phyloP scores from a whole-genome alignment of 805 yeast genomes.

The Jamesozyma spencerorum region DNA sequence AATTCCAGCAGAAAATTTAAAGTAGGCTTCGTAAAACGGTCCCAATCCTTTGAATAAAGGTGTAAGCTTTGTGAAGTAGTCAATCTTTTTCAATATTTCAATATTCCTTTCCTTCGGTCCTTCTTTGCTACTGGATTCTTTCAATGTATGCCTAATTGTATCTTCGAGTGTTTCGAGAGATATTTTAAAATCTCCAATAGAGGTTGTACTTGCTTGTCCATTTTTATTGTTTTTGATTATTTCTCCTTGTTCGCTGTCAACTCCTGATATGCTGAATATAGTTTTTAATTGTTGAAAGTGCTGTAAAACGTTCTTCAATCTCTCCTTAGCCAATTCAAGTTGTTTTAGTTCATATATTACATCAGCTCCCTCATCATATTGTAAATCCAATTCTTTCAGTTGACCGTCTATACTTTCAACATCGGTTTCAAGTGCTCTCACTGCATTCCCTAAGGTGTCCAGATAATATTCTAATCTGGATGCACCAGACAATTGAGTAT shows the following conservation, averaged over 20 bases:
- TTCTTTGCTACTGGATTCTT: slow-evolving; percentile 21
- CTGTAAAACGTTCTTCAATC: slow-evolving; percentile 38
- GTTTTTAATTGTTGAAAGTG: slow-evolving; percentile 39
- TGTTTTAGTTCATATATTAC: slow-evolving; percentile 32
- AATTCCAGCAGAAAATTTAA: slow-evolving; percentile 39
- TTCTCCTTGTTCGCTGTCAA: not conserved
- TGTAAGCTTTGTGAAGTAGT: slow-evolving; percentile 38
- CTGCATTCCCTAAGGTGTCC: slow-evolving; percentile 50
- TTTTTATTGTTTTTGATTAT: slow-evolving; percentile 1
- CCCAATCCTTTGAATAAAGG: slow-evolving; percentile 47
- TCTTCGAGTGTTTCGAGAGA: slow-evolving; percentile 40
- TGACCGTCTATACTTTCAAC: slow-evolving; percentile 28
- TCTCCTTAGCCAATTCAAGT: slow-evolving; percentile 37
- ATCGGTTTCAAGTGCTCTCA: slow-evolving; percentile 46
- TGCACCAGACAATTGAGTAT: slow-evolving; percentile 30
- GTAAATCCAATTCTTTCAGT: slow-evolving; percentile 18
- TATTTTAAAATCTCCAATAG: slow-evolving; percentile 28
- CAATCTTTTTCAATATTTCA: slow-evolving; percentile 36
- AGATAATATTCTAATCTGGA: slow-evolving; percentile 59
- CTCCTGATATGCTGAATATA: slow-evolving; percentile 27
- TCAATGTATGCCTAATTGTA: slow-evolving; percentile 37
- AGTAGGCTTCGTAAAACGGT: slow-evolving; percentile 42
- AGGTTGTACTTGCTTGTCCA: slow-evolving; percentile 16
- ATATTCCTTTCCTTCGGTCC: slow-evolving; percentile 20
- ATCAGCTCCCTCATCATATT: slow-evolving; percentile 12